phyloP scores from a whole-genome alignment of 306 rosid species.

The Medicago arabica region DNA sequence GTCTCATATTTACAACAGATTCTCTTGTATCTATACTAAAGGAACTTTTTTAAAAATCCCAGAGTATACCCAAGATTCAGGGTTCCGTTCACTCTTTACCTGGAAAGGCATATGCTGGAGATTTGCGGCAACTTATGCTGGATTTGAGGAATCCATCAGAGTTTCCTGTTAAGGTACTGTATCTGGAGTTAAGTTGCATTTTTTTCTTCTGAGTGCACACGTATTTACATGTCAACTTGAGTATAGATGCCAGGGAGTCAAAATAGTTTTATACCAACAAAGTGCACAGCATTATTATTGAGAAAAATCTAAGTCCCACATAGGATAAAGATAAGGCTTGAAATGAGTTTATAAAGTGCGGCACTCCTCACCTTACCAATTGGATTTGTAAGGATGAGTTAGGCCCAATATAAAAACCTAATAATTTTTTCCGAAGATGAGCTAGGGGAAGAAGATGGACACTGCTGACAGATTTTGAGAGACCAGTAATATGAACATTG shows the following conservation, averaged over 20 bases:
- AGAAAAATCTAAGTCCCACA: no score
- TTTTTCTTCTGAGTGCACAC: not conserved
- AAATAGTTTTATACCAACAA: not conserved
- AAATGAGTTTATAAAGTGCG: no score
- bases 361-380: no score
- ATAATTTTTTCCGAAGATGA: not conserved
- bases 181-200: slow-evolving; percentile 36
- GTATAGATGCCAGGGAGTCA: not conserved
- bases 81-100: slow-evolving; percentile 76
- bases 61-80: slow-evolving; percentile 90
- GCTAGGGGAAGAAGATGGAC: not conserved
- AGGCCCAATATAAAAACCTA: no score
- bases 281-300: not conserved
- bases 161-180: slow-evolving; percentile 73
- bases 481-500: slow-evolving; percentile 4
- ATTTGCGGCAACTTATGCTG: slow-evolving; percentile 71
- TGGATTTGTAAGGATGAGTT: no score
- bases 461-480: slow-evolving; percentile 6
- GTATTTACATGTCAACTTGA: slow-evolving; percentile 3
- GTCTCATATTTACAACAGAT: slow-evolving; percentile 3
- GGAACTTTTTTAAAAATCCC: slow-evolving; percentile 44
- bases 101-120: slow-evolving; percentile 78
- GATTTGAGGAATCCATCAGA: slow-evolving; percentile 86
- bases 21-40: slow-evolving; percentile 35
- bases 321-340: no score